Conservation (phyloP, 352 stramenopile species). For the Pythium coloratum region DNA sequence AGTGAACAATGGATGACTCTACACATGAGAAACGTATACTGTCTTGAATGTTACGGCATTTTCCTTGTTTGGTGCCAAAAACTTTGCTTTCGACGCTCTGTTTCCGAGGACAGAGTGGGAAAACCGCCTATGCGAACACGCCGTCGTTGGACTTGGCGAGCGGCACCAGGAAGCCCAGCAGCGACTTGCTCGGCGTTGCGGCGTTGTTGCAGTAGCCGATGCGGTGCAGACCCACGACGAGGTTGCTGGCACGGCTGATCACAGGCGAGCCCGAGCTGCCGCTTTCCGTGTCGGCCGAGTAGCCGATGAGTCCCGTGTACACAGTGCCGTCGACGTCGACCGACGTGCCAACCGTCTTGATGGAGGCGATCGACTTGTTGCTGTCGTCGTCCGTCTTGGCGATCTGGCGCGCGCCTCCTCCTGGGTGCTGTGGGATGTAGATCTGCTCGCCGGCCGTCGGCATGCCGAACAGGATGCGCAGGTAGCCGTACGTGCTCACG, state of each 20-base stretch:
- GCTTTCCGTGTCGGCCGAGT: constrained; percentile 39
- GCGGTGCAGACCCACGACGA: constrained; percentile 39
- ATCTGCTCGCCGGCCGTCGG: constrained; percentile 51
- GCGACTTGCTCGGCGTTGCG: constrained; percentile 28
- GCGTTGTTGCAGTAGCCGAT: constrained; percentile 47
- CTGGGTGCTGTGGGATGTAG: constrained; percentile 73
- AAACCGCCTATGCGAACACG: constrained; percentile 14
- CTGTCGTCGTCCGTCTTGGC: constrained; percentile 51
- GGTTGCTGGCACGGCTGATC: constrained; percentile 24
- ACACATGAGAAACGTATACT: constrained; percentile 2
- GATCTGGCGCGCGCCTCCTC: constrained; percentile 62
- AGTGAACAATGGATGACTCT: neutral
- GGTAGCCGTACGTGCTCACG: constrained; percentile 56
- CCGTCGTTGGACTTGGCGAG: constrained; percentile 27
- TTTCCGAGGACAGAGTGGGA: constrained; percentile 2
- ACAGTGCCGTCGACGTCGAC: constrained; percentile 32
- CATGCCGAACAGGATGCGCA: constrained; percentile 54
- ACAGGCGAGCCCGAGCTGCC: constrained; percentile 40
- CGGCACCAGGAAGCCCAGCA: constrained; percentile 28
- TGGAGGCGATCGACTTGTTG: constrained; percentile 31
- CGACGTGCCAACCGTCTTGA: constrained; percentile 36
- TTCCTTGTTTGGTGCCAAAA: neutral
- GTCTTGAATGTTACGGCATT: neutral
- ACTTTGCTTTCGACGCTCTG: neutral
- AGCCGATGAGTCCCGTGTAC: constrained; percentile 30